Evolutionary conservation across 2,329 filamentous ascomycete species (phyloP), one percentile per base, ranked within the genome.

Genomic region (Arthroderma sp.): DNA sequence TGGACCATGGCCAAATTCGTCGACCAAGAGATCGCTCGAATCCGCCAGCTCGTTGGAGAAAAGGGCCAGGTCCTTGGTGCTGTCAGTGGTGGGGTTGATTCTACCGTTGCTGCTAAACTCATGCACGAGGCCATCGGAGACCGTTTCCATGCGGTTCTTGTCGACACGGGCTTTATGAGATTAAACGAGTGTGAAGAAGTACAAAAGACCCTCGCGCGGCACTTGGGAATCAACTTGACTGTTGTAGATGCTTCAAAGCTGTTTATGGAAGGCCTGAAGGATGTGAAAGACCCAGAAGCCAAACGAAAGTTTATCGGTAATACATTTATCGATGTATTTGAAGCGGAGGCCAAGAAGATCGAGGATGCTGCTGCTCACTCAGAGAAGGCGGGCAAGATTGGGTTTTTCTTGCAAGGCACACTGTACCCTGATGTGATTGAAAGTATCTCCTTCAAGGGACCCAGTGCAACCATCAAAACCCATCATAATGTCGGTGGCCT

Each of bases 1-100:
- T 96, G 89, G 89, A 80, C 74, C 3, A 95, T 95, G 88, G 71
- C 70, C 46, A 79, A 83, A 55, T 96, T 96, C 57, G 72, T 85
- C 6, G 76, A 85, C 50, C 75, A 84, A 57, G 87, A 94, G 64
- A 84, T 95, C 52, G 65, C 69, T 36, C 75, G 86, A 46, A 95
- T 96, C 57, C 74, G 85, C 29, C 73, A 80, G 29, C 71, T 94
- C 31, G 87, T 95, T 36, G 91, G 91, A 22, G 74, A 81, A 29
- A 81, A 75, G 45, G 87, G 77, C 1, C 89, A 91, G 58, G 89
- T 94, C 43, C 78, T 89, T 52, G 82, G 82, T 48, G 81, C 82
- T 11, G 81, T 85, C 46, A 81, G 76, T 50, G 87, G 88, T 52
- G 88, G 88, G 57, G 88, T 95, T 10, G 88, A 95, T 63, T 83